Conservation (phyloP, 768 basidiomycete genomes). For the Boletellus emodensis region DNA sequence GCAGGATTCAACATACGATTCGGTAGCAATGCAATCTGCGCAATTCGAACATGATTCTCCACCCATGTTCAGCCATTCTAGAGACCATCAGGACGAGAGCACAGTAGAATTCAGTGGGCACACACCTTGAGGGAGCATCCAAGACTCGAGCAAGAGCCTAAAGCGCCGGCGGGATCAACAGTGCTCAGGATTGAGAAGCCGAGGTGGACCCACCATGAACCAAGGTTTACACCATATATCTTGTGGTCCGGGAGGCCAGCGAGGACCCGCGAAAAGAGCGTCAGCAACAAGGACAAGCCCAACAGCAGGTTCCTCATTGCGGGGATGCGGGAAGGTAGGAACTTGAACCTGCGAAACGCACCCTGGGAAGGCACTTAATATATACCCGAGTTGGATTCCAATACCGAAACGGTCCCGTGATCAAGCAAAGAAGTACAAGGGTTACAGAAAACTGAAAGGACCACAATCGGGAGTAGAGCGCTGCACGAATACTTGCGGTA, state of each 20-base stretch:
- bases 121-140: constrained; percentile 73
- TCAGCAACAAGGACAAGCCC: constrained; percentile 9
- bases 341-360: neutral
- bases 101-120: neutral
- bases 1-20: constrained; percentile 47
- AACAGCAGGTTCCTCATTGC: constrained; percentile 20
- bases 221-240: constrained; percentile 70
- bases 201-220: constrained; percentile 49
- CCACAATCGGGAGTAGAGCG: neutral
- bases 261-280: constrained; percentile 16
- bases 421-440: too few relatives aligned
- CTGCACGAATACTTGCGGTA: neutral
- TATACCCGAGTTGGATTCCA: constrained; percentile 2
- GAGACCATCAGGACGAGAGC: neutral
- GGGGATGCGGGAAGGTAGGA: neutral
- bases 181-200: neutral
- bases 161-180: constrained; percentile 4
- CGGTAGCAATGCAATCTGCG: constrained; percentile 57
- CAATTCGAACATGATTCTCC: constrained; percentile 60
- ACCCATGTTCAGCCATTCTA: constrained; percentile 74
- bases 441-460: neutral
- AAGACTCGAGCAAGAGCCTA: constrained; percentile 75
- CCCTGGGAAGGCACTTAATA: constrained; percentile 1
- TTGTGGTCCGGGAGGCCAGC: constrained; percentile 34
- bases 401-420: constrained; percentile 3